Evolutionary conservation across 1,139 yeast genomes (phyloP).

Genomic region (Saccharomyces hybrid): DNA sequence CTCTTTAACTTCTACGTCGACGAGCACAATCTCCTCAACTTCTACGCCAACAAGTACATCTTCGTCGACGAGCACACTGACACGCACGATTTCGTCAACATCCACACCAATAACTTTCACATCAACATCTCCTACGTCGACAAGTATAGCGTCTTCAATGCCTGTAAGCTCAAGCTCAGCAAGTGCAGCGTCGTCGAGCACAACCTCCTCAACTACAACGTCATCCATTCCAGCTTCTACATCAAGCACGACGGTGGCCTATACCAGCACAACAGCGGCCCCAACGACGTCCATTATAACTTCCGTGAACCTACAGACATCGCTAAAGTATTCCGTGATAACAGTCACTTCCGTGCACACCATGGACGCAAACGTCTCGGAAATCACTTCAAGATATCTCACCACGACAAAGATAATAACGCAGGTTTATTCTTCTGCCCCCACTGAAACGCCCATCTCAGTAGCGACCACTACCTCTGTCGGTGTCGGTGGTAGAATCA

Average conservation of each 20-base stretch:
- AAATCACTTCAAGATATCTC: slow-evolving; percentile 23
- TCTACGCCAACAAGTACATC: slow-evolving; percentile 1
- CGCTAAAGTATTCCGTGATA: slow-evolving; percentile 25
- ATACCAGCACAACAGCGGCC: slow-evolving; percentile 1
- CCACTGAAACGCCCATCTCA: slow-evolving; percentile 14
- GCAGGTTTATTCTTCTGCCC: neutral
- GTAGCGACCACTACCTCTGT: slow-evolving; percentile 13
- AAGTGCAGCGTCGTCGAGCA: too few species aligned
- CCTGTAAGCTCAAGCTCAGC: neutral
- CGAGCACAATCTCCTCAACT: slow-evolving; percentile 3
- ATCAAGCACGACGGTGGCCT: neutral
- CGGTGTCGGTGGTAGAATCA: slow-evolving; percentile 3
- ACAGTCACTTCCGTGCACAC: slow-evolving; percentile 28
- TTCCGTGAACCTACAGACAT: slow-evolving; percentile 13
- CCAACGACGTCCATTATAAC: slow-evolving; percentile 8
- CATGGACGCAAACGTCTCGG: slow-evolving; percentile 4
- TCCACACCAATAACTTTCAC: too few species aligned
- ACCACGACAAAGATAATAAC: slow-evolving; percentile 15
- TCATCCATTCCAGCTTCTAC: neutral
- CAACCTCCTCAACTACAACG: slow-evolving; percentile 6
- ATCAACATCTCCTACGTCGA: neutral
- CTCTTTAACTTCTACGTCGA: neutral
- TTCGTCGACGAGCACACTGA: slow-evolving; percentile 2
- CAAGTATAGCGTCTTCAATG: slow-evolving; percentile 5
- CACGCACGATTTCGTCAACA: neutral